Base-by-base conservation (phyloP, 2,329 filamentous ascomycete species). In the Colletotrichum costaricense region DNA sequence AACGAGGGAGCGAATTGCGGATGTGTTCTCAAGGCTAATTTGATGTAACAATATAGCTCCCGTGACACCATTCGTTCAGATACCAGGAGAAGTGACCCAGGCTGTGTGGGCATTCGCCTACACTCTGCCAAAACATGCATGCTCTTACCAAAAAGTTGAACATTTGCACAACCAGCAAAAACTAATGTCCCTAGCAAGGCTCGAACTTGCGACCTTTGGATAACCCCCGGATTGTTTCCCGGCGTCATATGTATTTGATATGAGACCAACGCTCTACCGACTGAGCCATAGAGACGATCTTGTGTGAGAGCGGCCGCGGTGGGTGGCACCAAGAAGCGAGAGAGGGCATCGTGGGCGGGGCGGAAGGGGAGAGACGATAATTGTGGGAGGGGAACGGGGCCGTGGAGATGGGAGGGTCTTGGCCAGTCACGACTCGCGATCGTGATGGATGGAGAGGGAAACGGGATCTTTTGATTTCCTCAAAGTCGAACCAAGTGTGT, bases 181-280 rank as follows among this genome's bases (percentile, higher is more conserved):
- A 1, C 0, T 1, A 22, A 38, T 64, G 62, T 64, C 62, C 62
- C 62, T 64, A 49, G 62, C 62, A 64, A 64, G 62, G 62, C 62
- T 64, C 62, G 62, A 64, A 64, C 62, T 64, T 64, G 62, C 62
- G 62, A 64, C 62, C 62, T 64, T 64, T 64, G 49, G 62, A 64
- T 64, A 1, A 3, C 52, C 52, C 33, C 24, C 26, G 19, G 14
- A 9, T 16, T 63, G 7, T 33, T 7, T 54, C 49, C 28, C 60
- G 26, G 46, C n/a, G 46, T 63, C 62, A 63, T 63, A 63, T 6
- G 5, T 1, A 35, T 2, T 54, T 46, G 14, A 64, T 64, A 64
- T 64, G 62, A 64, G 62, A 64, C 62, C 62, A 64, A 64, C 62
- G 62, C 62, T 64, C 62, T 64, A 26, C 62, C 62, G 14, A 55